A percentile compares a stretch with the other conserved stretches of the same genome.
Conservation (phyloP, 331 rosid genomes). For the Quercus lobata region DNA sequence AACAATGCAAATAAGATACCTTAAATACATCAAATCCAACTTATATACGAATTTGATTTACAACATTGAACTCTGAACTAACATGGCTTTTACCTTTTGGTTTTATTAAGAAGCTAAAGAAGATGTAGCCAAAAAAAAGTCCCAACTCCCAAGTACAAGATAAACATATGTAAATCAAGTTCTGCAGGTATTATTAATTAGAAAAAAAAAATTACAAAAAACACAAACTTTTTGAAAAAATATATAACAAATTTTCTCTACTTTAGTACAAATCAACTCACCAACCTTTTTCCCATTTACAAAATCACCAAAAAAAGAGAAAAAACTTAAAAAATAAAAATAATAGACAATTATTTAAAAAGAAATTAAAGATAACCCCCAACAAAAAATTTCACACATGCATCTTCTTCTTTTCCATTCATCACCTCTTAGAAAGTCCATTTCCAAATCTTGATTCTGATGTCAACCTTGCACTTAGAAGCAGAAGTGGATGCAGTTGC, state of each 20-base stretch:
- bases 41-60: too few relatives aligned
- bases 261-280: conserved; percentile 1
- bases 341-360: background rate
- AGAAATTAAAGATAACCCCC: background rate
- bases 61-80: too few relatives aligned
- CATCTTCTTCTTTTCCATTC: conserved; percentile 18
- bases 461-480: conserved; percentile 59
- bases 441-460: conserved; percentile 88
- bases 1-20: background rate
- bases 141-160: background rate
- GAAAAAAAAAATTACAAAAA: background rate
- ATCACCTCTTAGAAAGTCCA: conserved; percentile 48
- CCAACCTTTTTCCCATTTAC: conserved; percentile 24
- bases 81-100: too few relatives aligned
- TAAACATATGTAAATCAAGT: background rate
- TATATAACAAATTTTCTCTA: conserved; percentile 13
- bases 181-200: background rate
- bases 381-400: conserved; percentile 9
- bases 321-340: conserved; percentile 14
- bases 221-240: background rate
- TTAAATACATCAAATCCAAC: background rate
- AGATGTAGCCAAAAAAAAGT: background rate
- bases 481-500: conserved; percentile 54
- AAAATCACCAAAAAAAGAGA: background rate
- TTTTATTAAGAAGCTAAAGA: background rate